phyloP scores from a whole-genome alignment of 164 flowering plant species.

The Aristolochia californica region DNA sequence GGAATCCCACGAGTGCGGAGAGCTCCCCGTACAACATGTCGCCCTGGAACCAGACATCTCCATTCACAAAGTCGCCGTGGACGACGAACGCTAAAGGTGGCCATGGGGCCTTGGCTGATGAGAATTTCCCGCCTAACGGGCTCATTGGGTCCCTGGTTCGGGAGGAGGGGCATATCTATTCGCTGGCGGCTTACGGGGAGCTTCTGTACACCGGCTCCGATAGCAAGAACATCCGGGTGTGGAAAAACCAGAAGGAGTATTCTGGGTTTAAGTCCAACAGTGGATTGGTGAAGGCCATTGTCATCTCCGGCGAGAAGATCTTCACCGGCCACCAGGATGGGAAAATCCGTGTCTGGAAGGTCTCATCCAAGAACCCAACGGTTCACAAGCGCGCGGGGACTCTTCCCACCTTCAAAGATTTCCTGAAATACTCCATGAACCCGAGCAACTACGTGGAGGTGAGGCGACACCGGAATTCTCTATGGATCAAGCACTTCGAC shows the following conservation, averaged over 20 bases:
- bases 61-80: conserved; percentile 38
- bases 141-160: conserved; percentile 69
- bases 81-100: conserved; percentile 9
- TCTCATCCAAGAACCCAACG: conserved; percentile 31
- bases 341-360: conserved; percentile 72
- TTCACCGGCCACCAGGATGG: conserved; percentile 96
- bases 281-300: conserved; percentile 74
- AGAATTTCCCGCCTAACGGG: conserved; percentile 10
- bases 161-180: conserved; percentile 81
- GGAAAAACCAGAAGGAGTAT: conserved; percentile 64
- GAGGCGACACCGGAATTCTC: conserved; percentile 29
- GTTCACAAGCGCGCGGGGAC: conserved; percentile 51
- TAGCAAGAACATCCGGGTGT: conserved; percentile 87
- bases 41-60: conserved; percentile 38
- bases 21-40: conserved; percentile 34
- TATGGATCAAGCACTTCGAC: conserved; percentile 82
- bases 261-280: conserved; percentile 69
- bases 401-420: conserved; percentile 49
- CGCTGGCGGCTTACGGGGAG: conserved; percentile 52
- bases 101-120: conserved; percentile 9
- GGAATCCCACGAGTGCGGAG: conserved; percentile 17
- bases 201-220: conserved; percentile 89
- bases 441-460: conserved; percentile 68
- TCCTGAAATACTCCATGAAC: conserved; percentile 52
- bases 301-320: conserved; percentile 52